phyloP scores from a whole-genome alignment of 2,329 filamentous ascomycete species.

The Pyricularia grisea region DNA sequence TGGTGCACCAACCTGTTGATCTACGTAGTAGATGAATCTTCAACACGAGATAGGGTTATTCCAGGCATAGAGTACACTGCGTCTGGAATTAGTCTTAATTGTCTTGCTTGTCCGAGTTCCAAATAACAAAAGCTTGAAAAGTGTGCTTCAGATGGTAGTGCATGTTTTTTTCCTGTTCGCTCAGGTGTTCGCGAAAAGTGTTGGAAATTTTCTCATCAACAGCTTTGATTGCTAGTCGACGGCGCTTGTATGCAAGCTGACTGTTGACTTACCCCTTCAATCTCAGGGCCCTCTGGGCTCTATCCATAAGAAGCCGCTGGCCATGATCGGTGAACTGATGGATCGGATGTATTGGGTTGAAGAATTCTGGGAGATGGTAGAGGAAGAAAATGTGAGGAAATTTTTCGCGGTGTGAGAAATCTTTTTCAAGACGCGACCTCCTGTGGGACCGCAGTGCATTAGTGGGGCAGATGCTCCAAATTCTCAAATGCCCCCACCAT shows the following conservation, averaged over 20 bases:
- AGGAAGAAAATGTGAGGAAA: neutral
- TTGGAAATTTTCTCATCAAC: slow-evolving; percentile 45
- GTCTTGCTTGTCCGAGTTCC: neutral
- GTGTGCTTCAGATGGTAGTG: slow-evolving; percentile 63
- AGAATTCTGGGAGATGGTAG: neutral
- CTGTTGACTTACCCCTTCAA: neutral
- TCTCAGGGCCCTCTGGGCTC: neutral
- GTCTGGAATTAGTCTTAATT: neutral
- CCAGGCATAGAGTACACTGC: neutral
- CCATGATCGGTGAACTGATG: neutral
- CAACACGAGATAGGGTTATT: neutral
- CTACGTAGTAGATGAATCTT: neutral
- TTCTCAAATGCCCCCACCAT: neutral
- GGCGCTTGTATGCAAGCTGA: neutral
- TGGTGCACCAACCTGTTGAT: neutral
- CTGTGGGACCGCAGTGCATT: neutral
- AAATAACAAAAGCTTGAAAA: neutral
- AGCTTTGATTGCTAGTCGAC: slow-evolving; percentile 13
- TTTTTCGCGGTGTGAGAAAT: neutral
- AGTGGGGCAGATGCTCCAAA: neutral
- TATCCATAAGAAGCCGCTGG: neutral
- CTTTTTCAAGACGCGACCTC: slow-evolving; percentile 4
- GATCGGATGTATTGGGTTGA: neutral
- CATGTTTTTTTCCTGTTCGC: slow-evolving; percentile 53
- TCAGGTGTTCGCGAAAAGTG: slow-evolving; percentile 51